phyloP scores from a whole-genome alignment of 192 early-diverging fungal genomes.

The Rhizophagus prolifer region DNA sequence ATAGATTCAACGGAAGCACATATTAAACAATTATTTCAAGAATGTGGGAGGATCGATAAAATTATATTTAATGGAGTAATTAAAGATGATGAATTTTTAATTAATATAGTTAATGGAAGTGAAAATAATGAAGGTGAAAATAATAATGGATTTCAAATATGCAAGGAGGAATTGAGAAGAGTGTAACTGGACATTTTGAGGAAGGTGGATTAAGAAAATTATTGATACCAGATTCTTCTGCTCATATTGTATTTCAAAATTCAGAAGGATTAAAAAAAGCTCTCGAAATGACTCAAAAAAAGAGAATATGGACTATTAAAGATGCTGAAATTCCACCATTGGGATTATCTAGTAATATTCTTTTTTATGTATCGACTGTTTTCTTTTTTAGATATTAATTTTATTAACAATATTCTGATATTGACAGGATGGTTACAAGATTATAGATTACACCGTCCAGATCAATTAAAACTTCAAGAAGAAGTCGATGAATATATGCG shows the following conservation, averaged over 20 bases:
- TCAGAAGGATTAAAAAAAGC: conserved; percentile 61
- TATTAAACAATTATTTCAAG: conserved; percentile 61
- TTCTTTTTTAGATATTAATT: neutral
- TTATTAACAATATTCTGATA: neutral
- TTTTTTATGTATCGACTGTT: neutral
- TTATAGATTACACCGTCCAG: conserved; percentile 34
- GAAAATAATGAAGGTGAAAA: neutral
- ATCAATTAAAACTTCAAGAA: conserved; percentile 46
- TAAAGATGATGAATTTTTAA: conserved; percentile 6
- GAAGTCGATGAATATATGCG: conserved; percentile 74
- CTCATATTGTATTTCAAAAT: conserved; percentile 71
- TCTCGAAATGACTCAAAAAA: conserved; percentile 59
- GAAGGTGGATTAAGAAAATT: neutral
- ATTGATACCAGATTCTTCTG: conserved; percentile 52
- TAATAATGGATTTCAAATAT: neutral
- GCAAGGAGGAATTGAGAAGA: neutral
- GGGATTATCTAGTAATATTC: conserved; percentile 2
- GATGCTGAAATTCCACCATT: conserved; percentile 34
- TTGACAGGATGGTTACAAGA: conserved; percentile 43
- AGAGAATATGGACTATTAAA: conserved; percentile 58
- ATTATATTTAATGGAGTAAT: conserved; percentile 51
- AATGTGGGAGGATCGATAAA: conserved; percentile 49
- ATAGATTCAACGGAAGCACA: conserved; percentile 66
- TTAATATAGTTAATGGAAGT: neutral
- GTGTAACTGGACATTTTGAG: neutral